Base-by-base conservation (phyloP, 1,284 basidiomycete genomes). In the Mycena sp. region DNA sequence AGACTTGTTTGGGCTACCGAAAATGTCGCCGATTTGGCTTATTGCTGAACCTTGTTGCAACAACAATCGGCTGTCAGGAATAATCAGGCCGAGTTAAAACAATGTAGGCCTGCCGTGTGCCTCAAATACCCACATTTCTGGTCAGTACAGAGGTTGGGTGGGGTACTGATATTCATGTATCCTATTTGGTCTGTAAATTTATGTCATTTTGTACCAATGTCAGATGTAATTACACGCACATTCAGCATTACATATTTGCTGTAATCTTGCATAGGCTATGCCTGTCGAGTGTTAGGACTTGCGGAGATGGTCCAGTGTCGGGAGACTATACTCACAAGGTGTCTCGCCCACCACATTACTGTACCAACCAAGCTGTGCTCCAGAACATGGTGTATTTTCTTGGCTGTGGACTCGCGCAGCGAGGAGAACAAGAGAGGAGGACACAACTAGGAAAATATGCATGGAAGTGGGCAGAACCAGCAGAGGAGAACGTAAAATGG, bases 291-390 rank as follows among this genome's bases (percentile, higher is more conserved):
- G 26, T 41, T 10, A 38, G 25, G 25, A 45, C n/a, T n/a, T 1
- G 21, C 19, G 52, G 28, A 3, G 6, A 16, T 21, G 11, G n/a
- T n/a, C n/a, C n/a, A 19, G 30, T 37, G 5, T 21, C 29, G 19
- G 23, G 21, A 26, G 28, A 37, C 16, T 4, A 21, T 25, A 55
- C 55, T 32, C 25, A 48, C 55, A 57, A n/a, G 55, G 44, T 57
- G 55, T 57, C 23, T 57, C 55, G 30, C 55, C 55, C 7, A 57
- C 55, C 17, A 57, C 44, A 29, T 17, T n/a, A 3, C n/a, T 57
- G 30, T 57, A 57, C 55, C 55, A n/a, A n/a, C n/a, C n/a, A n/a
- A n/a, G n/a, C n/a, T n/a, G n/a, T n/a, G n/a, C n/a, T n/a, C n/a
- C n/a, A n/a, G n/a, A n/a, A n/a, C n/a, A n/a, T n/a, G n/a, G n/a